These are phyloP conservation scores for Jacaranda mimosifolia DNA, from an alignment of 257 asterid genomes.

Conservation along the genomic window DNA sequence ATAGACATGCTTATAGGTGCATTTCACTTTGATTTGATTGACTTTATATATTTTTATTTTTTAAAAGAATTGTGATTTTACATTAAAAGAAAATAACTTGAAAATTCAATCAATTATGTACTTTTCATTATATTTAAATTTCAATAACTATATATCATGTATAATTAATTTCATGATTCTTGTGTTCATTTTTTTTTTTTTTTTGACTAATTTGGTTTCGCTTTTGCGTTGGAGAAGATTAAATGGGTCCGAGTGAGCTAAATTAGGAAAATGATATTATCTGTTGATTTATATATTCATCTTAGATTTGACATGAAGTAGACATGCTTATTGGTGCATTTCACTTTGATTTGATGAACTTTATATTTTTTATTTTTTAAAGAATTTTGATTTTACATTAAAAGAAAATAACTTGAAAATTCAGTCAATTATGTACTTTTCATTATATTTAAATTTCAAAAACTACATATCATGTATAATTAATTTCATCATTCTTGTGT, in stretches of 20 bases:
- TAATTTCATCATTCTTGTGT: constrained; percentile 20
- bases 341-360: not conserved
- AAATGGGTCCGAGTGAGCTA: not conserved
- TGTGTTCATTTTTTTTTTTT: not conserved
- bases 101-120: not conserved
- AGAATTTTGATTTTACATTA: not conserved
- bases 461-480: not conserved
- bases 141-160: not conserved
- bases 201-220: constrained; percentile 15
- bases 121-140: too few species aligned
- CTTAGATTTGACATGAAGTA: constrained; percentile 9
- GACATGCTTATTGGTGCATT: not conserved
- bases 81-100: not conserved
- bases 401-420: not conserved
- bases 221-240: constrained; percentile 13
- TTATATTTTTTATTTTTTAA: not conserved
- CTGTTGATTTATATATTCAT: not conserved
- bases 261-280: not conserved
- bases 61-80: not conserved
- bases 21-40: not conserved
- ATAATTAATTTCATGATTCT: constrained; percentile 8
- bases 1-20: not conserved
- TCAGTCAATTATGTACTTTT: too few species aligned
- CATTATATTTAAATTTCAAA: too few species aligned
- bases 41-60: not conserved